These are phyloP conservation scores for Beauveria sp. DNA, from an alignment of 2,329 filamentous ascomycete genomes.

Conservation along the genomic window DNA sequence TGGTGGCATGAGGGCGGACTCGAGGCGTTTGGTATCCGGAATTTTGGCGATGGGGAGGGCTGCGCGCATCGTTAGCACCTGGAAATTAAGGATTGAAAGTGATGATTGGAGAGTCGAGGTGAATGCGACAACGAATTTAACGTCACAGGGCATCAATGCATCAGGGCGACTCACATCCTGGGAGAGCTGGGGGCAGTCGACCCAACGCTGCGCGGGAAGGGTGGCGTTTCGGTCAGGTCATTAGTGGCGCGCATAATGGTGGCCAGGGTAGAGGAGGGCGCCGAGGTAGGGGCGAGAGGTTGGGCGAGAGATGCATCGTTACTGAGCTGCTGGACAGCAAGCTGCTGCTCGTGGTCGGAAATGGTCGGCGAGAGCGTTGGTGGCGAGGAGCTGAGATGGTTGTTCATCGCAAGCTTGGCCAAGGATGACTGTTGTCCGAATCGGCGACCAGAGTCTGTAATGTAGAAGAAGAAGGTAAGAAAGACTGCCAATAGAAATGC, in stretches of 20 bases:
- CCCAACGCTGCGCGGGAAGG: slow-evolving; percentile 47
- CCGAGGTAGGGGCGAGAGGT: slow-evolving; percentile 15
- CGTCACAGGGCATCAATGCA: neutral
- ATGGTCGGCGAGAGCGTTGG: slow-evolving; percentile 23
- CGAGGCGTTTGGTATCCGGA: slow-evolving; percentile 72
- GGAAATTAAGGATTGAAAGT: neutral
- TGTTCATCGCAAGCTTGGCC: slow-evolving; percentile 40
- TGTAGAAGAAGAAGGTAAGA: slow-evolving; percentile 12
- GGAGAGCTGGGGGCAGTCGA: slow-evolving; percentile 53
- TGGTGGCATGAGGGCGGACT: slow-evolving; percentile 77
- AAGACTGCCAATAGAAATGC: slow-evolving; percentile 2
- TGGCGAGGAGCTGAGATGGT: slow-evolving; percentile 27
- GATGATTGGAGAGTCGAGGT: neutral
- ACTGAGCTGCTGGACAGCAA: slow-evolving; percentile 26
- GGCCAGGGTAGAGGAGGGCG: slow-evolving; percentile 30
- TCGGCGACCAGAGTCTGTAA: slow-evolving; percentile 24
- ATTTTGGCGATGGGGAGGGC: slow-evolving; percentile 61
- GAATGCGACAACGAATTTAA: neutral
- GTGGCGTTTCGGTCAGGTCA: slow-evolving; percentile 44
- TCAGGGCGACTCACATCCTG: slow-evolving; percentile 41
- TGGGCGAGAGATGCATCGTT: slow-evolving; percentile 22
- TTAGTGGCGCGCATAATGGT: slow-evolving; percentile 35
- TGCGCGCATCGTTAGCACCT: slow-evolving; percentile 25
- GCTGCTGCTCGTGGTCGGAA: slow-evolving; percentile 24
- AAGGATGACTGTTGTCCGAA: slow-evolving; percentile 34